Evolutionary conservation across 768 basidiomycete species (phyloP), one percentile per base, ranked within the genome.

Genomic region (Tylopilus cervinicoccineus): DNA sequence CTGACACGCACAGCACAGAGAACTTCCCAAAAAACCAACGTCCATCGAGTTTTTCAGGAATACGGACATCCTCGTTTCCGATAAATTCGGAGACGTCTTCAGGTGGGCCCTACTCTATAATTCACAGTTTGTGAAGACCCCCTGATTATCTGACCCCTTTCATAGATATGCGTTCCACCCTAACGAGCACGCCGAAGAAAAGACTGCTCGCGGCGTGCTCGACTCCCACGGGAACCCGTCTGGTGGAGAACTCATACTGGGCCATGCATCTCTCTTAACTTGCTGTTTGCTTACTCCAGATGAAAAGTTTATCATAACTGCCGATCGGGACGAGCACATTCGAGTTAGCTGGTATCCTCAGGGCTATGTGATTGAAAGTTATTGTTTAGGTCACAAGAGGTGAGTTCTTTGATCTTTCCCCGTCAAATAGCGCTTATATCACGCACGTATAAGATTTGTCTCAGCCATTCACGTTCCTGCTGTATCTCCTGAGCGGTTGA

Each of bases 1-100:
- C 33, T 41, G 48, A 50, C 45, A 19, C 24, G 23, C 20, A 37
- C 23, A 33, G 45, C 13, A 28, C 45, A 93, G 94, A 38, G 84
- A 88, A 52, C 72, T 94, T 2, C 83, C 88, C 0, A 97, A 97
- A 69, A 84, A 85, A 50, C 82, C 90, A 0, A 93, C 91, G 0
- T 73, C 72, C 2, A 61, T 96, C 23, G 64, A 68, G 0, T 83
- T 96, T 56, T 82, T 84, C 0, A 68, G 61, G 5, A 75, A 83
- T 37, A 77, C 76, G 0, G 81, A 77, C 0, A 83, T 99, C 50
- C 65, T 97, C 2, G 81, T 90, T 12, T 81, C 91, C 2, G 95
- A 99, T 69, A 97, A 96, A 68, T 94, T 96, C 53, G 95, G 95
- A 0, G 95, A 97, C 61, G 78, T 95, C 33, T 95, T 93, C 70